Percentiles rank a stretch among this genome's conserved stretches.
Conservation (phyloP, 768 basidiomycete species). For the Kockovaella imperatae region DNA sequence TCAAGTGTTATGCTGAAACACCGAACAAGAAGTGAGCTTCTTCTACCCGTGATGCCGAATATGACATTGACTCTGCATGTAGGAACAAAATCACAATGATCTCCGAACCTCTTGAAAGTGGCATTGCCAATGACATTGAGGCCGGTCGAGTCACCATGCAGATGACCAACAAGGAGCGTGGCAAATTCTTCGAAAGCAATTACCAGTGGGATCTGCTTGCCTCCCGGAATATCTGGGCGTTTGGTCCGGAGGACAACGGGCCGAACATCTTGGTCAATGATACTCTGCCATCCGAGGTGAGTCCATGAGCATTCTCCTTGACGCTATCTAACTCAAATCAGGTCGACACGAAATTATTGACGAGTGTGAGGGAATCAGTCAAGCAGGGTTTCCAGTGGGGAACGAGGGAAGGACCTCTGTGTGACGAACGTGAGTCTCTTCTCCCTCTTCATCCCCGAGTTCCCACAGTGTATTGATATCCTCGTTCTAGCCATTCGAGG, state of each 20-base stretch:
- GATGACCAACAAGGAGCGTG: constrained; percentile 90
- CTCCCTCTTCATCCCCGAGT: background rate
- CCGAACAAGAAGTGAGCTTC: constrained; percentile 66
- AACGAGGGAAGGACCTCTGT: constrained; percentile 90
- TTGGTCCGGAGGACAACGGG: constrained; percentile 92
- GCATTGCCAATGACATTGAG: constrained; percentile 94
- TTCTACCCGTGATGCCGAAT: background rate
- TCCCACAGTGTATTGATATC: background rate
- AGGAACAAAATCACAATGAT: constrained; percentile 99
- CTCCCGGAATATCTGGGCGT: constrained; percentile 97
- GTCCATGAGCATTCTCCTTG: constrained; percentile 7
- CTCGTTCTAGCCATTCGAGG: constrained; percentile 85
- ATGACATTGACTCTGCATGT: background rate
- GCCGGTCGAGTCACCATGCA: constrained; percentile 85
- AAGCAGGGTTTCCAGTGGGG: constrained; percentile 99
- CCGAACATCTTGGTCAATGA: constrained; percentile 92
- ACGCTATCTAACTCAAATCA: constrained; percentile 35
- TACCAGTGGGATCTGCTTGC: constrained; percentile 98
- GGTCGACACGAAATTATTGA: constrained; percentile 88
- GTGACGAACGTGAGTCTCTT: constrained; percentile 83
- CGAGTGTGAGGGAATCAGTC: constrained; percentile 83
- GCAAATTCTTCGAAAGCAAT: constrained; percentile 90
- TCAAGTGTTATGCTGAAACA: constrained; percentile 98
- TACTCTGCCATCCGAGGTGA: constrained; percentile 84
- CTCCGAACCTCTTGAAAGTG: constrained; percentile 90